Percentiles rank a stretch among this genome's conserved stretches.
phyloP scores from a whole-genome alignment of 2,329 filamentous ascomycete species.

The Botrytis sinoallii region DNA sequence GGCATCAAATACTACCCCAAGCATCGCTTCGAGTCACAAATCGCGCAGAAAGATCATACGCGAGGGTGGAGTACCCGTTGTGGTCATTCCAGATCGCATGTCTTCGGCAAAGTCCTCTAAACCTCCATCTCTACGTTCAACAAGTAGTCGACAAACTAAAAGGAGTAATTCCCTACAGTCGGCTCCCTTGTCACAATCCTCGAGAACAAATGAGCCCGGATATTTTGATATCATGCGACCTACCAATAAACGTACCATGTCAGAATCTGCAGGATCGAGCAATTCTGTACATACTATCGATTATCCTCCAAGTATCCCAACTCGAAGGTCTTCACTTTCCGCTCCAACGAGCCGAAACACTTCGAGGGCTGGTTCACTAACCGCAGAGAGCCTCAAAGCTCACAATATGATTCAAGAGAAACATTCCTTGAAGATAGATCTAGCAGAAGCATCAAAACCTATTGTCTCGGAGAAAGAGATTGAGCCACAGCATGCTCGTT shows the following conservation, averaged over 20 bases:
- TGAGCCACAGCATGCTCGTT: slow-evolving; percentile 22
- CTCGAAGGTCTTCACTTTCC: slow-evolving; percentile 58
- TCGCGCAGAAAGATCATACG: slow-evolving; percentile 59
- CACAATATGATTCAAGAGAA: slow-evolving; percentile 43
- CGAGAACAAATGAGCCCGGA: slow-evolving; percentile 45
- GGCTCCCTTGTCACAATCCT: slow-evolving; percentile 43
- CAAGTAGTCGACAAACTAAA: slow-evolving; percentile 56
- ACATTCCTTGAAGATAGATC: slow-evolving; percentile 19
- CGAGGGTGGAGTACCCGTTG: slow-evolving; percentile 59
- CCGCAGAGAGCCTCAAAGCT: slow-evolving; percentile 56
- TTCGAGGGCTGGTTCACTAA: slow-evolving; percentile 54
- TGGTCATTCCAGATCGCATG: slow-evolving; percentile 57
- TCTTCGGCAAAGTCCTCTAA: slow-evolving; percentile 48
- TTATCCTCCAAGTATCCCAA: slow-evolving; percentile 55
- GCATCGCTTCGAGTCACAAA: slow-evolving; percentile 52
- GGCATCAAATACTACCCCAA: slow-evolving; percentile 48
- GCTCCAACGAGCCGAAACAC: slow-evolving; percentile 59
- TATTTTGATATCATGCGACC: slow-evolving; percentile 43
- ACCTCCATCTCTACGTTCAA: slow-evolving; percentile 58
- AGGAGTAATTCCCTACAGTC: slow-evolving; percentile 53
- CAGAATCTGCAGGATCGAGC: slow-evolving; percentile 35
- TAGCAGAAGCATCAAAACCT: slow-evolving; percentile 17
- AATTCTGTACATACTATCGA: slow-evolving; percentile 53
- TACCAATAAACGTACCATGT: slow-evolving; percentile 30
- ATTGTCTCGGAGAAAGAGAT: slow-evolving; percentile 24